Evolutionary conservation across 192 early-diverging fungal genomes (phyloP).

Genomic region (Rhizophlyctis rosea): DNA sequence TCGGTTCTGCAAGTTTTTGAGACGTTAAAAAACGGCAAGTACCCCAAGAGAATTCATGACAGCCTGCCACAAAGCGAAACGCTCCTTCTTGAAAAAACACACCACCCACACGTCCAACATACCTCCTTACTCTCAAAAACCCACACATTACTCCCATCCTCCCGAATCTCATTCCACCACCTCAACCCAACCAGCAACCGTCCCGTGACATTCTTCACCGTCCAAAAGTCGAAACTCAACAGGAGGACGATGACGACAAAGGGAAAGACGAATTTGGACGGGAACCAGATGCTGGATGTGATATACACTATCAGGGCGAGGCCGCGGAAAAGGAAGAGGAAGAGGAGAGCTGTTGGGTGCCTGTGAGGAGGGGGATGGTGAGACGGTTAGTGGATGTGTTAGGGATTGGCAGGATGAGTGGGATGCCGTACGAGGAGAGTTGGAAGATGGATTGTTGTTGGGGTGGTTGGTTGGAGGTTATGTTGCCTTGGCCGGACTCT

Average conservation of each 20-base stretch:
- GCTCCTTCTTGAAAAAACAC: too few relatives aligned
- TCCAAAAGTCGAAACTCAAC: slow-evolving; percentile 98
- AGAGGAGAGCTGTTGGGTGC: slow-evolving; percentile 88
- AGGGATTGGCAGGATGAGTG: too few relatives aligned
- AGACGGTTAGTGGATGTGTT: neutral
- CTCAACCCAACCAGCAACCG: slow-evolving; percentile 93
- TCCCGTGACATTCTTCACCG: slow-evolving; percentile 97
- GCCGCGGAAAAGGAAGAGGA: slow-evolving; percentile 85
- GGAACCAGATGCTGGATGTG: slow-evolving; percentile 78
- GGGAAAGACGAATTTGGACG: slow-evolving; percentile 79
- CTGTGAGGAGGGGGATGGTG: slow-evolving; percentile 33
- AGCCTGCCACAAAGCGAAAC: too few relatives aligned
- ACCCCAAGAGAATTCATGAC: too few relatives aligned
- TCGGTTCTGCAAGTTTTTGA: slow-evolving; percentile 61
- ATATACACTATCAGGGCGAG: slow-evolving; percentile 83
- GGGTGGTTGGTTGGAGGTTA: neutral
- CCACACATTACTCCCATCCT: slow-evolving; percentile 95
- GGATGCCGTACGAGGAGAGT: slow-evolving; percentile 31
- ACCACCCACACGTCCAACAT: slow-evolving; percentile 24
- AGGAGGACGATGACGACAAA: slow-evolving; percentile 91
- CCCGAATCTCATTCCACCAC: slow-evolving; percentile 99
- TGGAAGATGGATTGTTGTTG: slow-evolving; percentile 35
- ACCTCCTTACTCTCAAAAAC: slow-evolving; percentile 92
- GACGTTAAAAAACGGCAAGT: too few relatives aligned
- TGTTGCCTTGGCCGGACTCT: slow-evolving; percentile 13